Evolutionary conservation across 345 rosid genomes (phyloP), one percentile per base, ranked within the genome.

Genomic region (Citrus sp.): DNA sequence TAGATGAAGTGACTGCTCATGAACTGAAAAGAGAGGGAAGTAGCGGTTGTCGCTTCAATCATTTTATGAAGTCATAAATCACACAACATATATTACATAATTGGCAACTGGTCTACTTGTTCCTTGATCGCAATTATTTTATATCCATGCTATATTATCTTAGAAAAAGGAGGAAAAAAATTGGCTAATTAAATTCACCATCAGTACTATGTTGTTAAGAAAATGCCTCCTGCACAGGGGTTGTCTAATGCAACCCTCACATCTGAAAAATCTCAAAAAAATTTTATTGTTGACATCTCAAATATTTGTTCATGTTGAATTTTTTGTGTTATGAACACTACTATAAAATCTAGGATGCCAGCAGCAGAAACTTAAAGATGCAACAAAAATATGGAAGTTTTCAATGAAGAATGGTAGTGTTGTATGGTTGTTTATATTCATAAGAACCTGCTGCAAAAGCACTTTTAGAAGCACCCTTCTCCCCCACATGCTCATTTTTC

Each of bases 21-120:
- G 69, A 30, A 56, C 2, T 38, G 25, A 74, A 35, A 74, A 27
- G 13, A 54, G 18, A 13, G 71, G 70, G 32, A 40, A 65, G 66
- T 73, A 58, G 79, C 58, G 68, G 37, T 35, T 67, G 71, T 69
- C 79, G 55, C 56, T 69, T 61, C 70, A 80, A 68, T 74, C 61
- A 68, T 74, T 74, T 56, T 35, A 46, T 32, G 42, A 21, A 32
- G 40, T 6, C 61, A 70, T 70, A 7, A 28, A 42, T 9, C 58
- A 42, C 9, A 16, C 18, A 35, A 71, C 61, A 7, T 51, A 2
- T 13, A 40, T 18, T 10, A 38, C 12, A n/a, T 62, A 32, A 22
- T 56, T 34, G 64, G 16, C 75, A 32, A 34, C 12, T 72, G 34
- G 62, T 25, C 38, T 25, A 19, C n/a, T 38, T 67, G 51, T 35